Conservation (phyloP, 2,329 filamentous ascomycete genomes). For the Penicillium sp. region DNA sequence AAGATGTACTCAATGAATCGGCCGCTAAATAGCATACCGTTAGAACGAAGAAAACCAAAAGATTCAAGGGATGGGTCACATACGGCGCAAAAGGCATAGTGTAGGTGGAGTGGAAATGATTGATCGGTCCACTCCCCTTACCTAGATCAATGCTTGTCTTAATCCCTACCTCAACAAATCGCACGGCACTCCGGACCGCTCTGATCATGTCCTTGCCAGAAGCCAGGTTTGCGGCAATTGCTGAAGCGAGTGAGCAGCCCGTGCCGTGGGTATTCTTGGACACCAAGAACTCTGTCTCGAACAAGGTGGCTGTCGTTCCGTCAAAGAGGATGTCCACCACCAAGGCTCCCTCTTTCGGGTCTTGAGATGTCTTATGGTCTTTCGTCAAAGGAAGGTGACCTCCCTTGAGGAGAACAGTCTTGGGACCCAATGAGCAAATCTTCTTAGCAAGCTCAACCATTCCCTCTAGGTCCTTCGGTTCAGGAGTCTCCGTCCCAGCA, state of each 20-base stretch:
- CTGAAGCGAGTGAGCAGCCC: slow-evolving; percentile 85
- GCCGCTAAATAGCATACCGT: slow-evolving; percentile 51
- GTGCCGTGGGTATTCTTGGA: slow-evolving; percentile 90
- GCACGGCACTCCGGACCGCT: slow-evolving; percentile 57
- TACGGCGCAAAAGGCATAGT: slow-evolving; percentile 59
- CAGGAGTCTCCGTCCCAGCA: slow-evolving; percentile 37
- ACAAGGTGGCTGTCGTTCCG: slow-evolving; percentile 55
- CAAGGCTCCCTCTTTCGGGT: slow-evolving; percentile 59
- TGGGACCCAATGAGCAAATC: slow-evolving; percentile 68
- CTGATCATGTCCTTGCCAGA: slow-evolving; percentile 48
- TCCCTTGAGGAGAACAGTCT: slow-evolving; percentile 84
- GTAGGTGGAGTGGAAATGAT: slow-evolving; percentile 66
- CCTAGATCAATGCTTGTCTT: slow-evolving; percentile 57
- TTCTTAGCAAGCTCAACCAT: slow-evolving; percentile 67
- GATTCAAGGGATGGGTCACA: slow-evolving; percentile 22
- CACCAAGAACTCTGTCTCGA: slow-evolving; percentile 69
- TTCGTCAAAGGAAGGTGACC: slow-evolving; percentile 79
- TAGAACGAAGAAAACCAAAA: slow-evolving; percentile 1
- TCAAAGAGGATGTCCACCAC: slow-evolving; percentile 79
- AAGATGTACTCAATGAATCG: slow-evolving; percentile 83
- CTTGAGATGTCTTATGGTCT: slow-evolving; percentile 59
- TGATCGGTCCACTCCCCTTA: slow-evolving; percentile 63
- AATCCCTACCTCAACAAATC: slow-evolving; percentile 63
- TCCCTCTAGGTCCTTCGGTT: slow-evolving; percentile 61
- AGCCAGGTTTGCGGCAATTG: slow-evolving; percentile 64